A percentile compares a stretch with the other conserved stretches of the same genome.
Conservation (phyloP, 2,329 filamentous ascomycete genomes). For the Pseudogymnoascus sp. region DNA sequence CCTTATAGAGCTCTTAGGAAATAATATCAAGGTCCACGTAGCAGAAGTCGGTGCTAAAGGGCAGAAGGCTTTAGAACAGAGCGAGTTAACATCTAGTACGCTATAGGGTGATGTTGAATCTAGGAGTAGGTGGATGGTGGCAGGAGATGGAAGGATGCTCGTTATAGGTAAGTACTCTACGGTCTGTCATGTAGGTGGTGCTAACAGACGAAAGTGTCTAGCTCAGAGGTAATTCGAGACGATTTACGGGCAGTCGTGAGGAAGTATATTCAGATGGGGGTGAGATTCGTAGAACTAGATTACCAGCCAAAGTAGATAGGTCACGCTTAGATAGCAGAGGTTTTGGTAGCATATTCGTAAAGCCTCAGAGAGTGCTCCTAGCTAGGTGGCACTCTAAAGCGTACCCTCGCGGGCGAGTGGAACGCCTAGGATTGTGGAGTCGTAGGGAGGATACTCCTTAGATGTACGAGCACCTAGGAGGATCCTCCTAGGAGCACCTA, state of each 20-base stretch:
- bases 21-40: no score
- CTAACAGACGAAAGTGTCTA: slow-evolving; percentile 12
- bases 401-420: not conserved
- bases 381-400: not conserved
- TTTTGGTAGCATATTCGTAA: not conserved
- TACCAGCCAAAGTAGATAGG: slow-evolving; percentile 13
- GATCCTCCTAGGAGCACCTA: not conserved
- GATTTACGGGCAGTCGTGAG: no score
- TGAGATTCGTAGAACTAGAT: slow-evolving; percentile 16
- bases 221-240: slow-evolving; percentile 13
- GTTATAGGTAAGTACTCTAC: not conserved
- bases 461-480: not conserved
- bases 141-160: not conserved
- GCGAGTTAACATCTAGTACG: not conserved
- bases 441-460: not conserved
- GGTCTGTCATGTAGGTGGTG: not conserved
- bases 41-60: not conserved
- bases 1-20: not conserved
- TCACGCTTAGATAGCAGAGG: not conserved
- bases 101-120: not conserved
- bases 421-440: not conserved
- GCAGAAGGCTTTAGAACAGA: not conserved
- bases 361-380: not conserved
- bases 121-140: not conserved
- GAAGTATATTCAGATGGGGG: no score